Evolutionary conservation across 257 asterid genomes (phyloP), one percentile per base, ranked within the genome.

Genomic region (Gentiana macrophylla): DNA sequence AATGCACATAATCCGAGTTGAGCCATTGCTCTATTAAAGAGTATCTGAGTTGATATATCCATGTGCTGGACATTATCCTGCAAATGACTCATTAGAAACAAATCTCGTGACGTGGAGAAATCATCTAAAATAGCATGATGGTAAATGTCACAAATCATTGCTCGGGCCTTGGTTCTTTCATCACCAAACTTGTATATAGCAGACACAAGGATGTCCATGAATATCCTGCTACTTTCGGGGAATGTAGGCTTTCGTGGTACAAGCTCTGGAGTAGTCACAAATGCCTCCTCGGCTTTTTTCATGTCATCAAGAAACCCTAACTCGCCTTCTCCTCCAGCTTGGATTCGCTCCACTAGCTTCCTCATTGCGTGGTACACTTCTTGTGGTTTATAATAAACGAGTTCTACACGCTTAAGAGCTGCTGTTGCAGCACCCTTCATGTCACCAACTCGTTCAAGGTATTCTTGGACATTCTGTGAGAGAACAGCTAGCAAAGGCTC

Each of bases 91-190:
- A 89, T 92, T 9, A 92, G 79, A 78, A 92, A 47, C 74, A 92
- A 69, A 69, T 92, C 97, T n/a, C 97, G 94, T 32, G 98, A 73
- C 45, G 79, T 76, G 4, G 93, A 75, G 53, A 92, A 92, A 13
- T 88, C 91, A 50, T 88, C 95, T 43, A 79, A 66, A 62, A 92
- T 81, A 24, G 98, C 95, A 64, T 92, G 95, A 56, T 92, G 84
- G 66, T 89, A 89, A 13, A 86, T 86, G 72, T 89, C 97, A 65
- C 95, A 89, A 57, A 89, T 95, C 97, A 89, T 86, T 1, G 97
- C 97, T 44, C 96, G 96, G 33, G 97, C 97, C 74, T 86, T 86
- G 0, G 96, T 89, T 43, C 97, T 64, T 64, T 92, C 98, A 67
- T 92, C 98, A 4, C 97, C 98, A 57, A 74, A 75, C 72, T 75